phyloP scores from a whole-genome alignment of 1,139 yeast genomes.

The Pichia sp. region DNA sequence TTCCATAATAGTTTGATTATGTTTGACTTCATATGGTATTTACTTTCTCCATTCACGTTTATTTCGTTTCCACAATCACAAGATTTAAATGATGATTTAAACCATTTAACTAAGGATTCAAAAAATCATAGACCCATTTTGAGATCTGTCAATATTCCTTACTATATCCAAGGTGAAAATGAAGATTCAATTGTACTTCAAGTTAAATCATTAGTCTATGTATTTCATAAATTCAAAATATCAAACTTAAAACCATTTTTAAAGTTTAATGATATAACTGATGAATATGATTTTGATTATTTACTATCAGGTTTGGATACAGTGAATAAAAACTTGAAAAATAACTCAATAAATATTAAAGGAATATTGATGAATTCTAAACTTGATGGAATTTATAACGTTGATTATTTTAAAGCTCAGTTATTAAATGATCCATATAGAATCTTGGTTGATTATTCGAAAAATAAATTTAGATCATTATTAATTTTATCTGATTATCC shows the following conservation, averaged over 20 bases:
- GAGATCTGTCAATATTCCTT: constrained; percentile 36
- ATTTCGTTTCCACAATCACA: constrained; percentile 3
- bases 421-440: constrained; percentile 51
- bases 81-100: neutral
- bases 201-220: constrained; percentile 48
- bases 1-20: neutral
- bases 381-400: constrained; percentile 50
- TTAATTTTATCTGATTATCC: constrained; percentile 50
- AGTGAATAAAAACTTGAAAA: neutral
- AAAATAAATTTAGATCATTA: constrained; percentile 57
- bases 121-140: constrained; percentile 6
- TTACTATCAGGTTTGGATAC: neutral
- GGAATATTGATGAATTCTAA: constrained; percentile 29
- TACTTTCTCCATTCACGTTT: constrained; percentile 10
- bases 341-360: neutral
- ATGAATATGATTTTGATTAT: constrained; percentile 21
- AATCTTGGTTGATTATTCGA: constrained; percentile 55
- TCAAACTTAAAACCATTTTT: constrained; percentile 39
- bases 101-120: neutral
- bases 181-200: constrained; percentile 57
- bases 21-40: constrained; percentile 12
- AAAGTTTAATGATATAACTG: constrained; percentile 17
- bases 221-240: constrained; percentile 48
- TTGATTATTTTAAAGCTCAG: constrained; percentile 36
- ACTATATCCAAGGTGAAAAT: constrained; percentile 39